Conservation (phyloP, 108 stramenopile species). For the Phaeodactylum tricornutum region DNA sequence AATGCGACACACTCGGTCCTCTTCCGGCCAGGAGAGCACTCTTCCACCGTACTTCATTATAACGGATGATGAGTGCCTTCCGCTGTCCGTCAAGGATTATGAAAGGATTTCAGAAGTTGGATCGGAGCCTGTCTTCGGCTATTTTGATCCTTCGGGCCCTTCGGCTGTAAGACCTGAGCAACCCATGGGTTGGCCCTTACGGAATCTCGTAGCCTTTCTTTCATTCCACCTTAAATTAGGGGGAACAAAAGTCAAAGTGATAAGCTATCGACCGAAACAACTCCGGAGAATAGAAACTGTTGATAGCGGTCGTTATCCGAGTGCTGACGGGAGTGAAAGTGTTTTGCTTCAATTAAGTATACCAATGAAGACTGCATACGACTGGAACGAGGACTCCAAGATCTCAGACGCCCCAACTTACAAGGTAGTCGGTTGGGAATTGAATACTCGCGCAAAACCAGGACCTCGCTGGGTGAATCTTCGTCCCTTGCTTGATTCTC, state of each 20-base stretch:
- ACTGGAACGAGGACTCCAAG: constrained; percentile 17
- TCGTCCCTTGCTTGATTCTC: constrained; percentile 56
- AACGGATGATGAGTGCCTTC: constrained; percentile 8
- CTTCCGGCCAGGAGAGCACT: too few relatives aligned
- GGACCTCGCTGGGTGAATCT: constrained; percentile 74
- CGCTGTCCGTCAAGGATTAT: neutral
- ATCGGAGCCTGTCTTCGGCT: constrained; percentile 39
- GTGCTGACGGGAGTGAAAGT: constrained; percentile 21
- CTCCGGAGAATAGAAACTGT: constrained; percentile 25
- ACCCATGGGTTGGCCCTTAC: constrained; percentile 71
- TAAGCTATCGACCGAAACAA: constrained; percentile 41
- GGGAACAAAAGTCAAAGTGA: constrained; percentile 33
- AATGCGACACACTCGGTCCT: too few relatives aligned
- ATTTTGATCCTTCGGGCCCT: constrained; percentile 43
- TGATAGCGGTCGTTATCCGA: constrained; percentile 4
- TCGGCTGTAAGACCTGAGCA: too few relatives aligned
- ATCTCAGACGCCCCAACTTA: constrained; percentile 4
- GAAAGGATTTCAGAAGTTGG: neutral
- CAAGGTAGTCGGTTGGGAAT: constrained; percentile 74
- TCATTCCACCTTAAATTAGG: constrained; percentile 47
- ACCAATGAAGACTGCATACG: constrained; percentile 43
- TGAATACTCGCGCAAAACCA: constrained; percentile 64
- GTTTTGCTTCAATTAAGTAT: constrained; percentile 37
- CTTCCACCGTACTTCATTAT: constrained; percentile 7
- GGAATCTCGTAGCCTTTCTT: constrained; percentile 72